phyloP scores from a whole-genome alignment of 2,329 filamentous ascomycete species.

The Diaporthe velutina region DNA sequence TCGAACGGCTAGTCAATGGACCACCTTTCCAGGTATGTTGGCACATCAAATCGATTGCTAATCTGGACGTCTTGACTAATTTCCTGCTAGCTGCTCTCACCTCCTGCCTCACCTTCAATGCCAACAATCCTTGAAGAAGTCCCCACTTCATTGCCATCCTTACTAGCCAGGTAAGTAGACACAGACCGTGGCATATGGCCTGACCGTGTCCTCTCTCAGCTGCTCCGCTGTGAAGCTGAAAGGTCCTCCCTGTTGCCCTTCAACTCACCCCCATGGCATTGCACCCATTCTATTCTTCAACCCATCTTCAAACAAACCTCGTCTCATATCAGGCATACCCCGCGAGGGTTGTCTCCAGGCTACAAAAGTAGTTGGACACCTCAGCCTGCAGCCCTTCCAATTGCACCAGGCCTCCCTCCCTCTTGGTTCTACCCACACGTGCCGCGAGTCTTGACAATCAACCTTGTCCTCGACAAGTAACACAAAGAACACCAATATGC shows the following conservation, averaged over 20 bases:
- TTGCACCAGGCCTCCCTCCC: not conserved
- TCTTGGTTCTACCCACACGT: not conserved
- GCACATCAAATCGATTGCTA: not conserved
- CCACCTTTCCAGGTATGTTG: not conserved
- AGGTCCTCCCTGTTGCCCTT: not conserved
- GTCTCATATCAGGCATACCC: not conserved
- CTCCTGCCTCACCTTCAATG: slow-evolving; percentile 4
- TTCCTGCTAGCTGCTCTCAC: not conserved
- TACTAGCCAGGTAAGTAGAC: not conserved
- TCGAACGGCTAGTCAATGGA: not conserved
- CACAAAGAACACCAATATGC: not conserved
- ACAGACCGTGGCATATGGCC: not conserved
- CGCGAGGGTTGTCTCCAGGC: not conserved
- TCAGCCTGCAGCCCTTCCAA: no score
- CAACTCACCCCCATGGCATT: not conserved
- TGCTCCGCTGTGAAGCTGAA: not conserved
- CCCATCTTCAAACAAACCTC: not conserved
- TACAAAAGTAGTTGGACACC: not conserved
- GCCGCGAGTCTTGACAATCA: slow-evolving; percentile 17
- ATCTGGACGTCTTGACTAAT: not conserved
- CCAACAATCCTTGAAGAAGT: not conserved
- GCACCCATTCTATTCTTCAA: not conserved
- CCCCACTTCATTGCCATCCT: not conserved
- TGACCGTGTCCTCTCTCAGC: not conserved
- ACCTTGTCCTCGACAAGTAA: slow-evolving; percentile 30